A percentile compares a stretch with the other conserved stretches of the same genome.
Evolutionary conservation across 331 rosid genomes (phyloP).

Genomic region (Dryas integrifolia): DNA sequence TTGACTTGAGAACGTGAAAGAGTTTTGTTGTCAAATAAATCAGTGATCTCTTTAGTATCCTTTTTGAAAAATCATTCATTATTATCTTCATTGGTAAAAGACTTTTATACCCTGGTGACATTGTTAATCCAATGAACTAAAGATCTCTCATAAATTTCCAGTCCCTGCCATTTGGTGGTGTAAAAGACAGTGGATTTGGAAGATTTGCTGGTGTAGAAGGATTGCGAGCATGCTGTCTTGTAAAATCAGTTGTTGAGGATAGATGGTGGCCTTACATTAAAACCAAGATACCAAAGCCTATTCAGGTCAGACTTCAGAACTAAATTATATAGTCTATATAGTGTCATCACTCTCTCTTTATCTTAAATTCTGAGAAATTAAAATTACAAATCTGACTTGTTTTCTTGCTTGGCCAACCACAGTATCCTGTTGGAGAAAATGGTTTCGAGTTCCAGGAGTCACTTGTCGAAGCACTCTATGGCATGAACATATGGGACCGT

Average conservation of each 20-base stretch:
- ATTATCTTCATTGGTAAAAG: neutral
- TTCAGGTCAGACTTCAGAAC: constrained; percentile 54
- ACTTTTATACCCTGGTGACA: neutral
- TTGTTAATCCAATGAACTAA: constrained; percentile 11
- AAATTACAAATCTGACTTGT: constrained; percentile 15
- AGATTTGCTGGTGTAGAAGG: constrained; percentile 89
- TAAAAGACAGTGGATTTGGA: constrained; percentile 87
- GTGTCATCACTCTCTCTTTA: neutral
- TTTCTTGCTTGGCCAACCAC: constrained; percentile 23
- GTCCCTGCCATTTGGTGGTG: constrained; percentile 95
- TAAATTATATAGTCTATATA: neutral
- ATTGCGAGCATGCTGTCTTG: constrained; percentile 88
- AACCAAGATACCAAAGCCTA: constrained; percentile 76
- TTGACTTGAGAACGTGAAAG: neutral
- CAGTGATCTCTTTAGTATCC: neutral
- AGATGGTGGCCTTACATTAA: constrained; percentile 86
- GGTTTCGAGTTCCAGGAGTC: constrained; percentile 80
- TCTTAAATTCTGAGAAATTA: neutral
- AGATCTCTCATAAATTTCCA: constrained; percentile 41
- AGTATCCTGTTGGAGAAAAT: constrained; percentile 81
- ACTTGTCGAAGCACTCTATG: constrained; percentile 69
- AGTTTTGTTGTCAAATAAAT: neutral
- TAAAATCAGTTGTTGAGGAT: constrained; percentile 84
- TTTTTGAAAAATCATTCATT: neutral
- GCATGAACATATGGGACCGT: constrained; percentile 71